phyloP scores from a whole-genome alignment of 2,329 filamentous ascomycete species.

The Fusarium multiceps region DNA sequence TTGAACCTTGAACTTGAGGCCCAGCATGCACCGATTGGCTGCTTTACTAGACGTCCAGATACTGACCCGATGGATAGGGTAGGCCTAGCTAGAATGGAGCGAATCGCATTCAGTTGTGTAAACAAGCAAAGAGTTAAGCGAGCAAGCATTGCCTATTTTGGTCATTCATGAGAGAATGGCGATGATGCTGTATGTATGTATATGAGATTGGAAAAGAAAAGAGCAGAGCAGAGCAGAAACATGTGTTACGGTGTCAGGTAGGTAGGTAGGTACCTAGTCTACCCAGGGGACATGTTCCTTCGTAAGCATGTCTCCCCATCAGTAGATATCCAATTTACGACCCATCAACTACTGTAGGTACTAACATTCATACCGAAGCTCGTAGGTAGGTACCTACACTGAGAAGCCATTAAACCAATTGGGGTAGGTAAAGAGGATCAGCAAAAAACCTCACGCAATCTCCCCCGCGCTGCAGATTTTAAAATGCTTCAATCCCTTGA shows the following conservation, averaged over 20 bases:
- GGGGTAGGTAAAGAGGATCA: constrained; percentile 13
- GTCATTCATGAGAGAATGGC: neutral
- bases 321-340: neutral
- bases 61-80: neutral
- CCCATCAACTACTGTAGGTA: neutral
- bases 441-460: constrained; percentile 19
- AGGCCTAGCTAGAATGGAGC: neutral
- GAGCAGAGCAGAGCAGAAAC: neutral
- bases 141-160: constrained; percentile 14
- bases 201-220: neutral
- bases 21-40: constrained; percentile 23
- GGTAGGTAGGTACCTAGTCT: neutral
- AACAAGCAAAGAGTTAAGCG: neutral
- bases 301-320: constrained; percentile 14
- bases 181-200: neutral
- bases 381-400: neutral
- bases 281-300: constrained; percentile 10
- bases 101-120: neutral
- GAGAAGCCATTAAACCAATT: constrained; percentile 1
- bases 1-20: neutral
- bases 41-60: neutral
- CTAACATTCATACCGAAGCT: neutral
- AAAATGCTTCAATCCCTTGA: constrained; percentile 15
- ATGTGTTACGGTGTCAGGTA: neutral
- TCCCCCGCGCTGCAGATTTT: constrained; percentile 22